Evolutionary conservation across 192 early-diverging fungal species (phyloP), one percentile per base, ranked within the genome.

Genomic region (Rhizophlyctis rosea): DNA sequence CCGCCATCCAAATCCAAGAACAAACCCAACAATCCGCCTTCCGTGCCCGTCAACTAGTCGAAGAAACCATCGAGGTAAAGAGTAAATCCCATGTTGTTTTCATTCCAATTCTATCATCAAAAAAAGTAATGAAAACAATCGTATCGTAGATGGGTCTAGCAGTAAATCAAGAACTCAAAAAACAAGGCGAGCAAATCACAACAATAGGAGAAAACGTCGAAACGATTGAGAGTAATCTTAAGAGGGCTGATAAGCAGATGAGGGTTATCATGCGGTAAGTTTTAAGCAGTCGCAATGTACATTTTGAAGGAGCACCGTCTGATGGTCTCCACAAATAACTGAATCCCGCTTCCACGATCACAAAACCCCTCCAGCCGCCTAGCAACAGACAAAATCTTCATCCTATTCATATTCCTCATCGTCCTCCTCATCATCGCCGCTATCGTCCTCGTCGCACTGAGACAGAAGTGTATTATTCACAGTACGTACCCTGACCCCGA

Each of bases 171-270:
- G 82, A 78, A 51, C 48, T 85, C n/a, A 61, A 70, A 61, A 68
- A 72, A 51, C 82, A 85, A 65, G 80, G 79, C 5, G 76, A 85
- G 58, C 75, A 85, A 57, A 70, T 85, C 29, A 61, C 61, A 14
- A 72, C 74, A 50, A 76, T 85, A 14, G 57, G 73, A 25, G 78
- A 80, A 51, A 73, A 76, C 16, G 47, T 85, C 13, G 80, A 79
- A 14, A 61, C 68, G 64, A 74, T 85, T 24, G 82, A 81, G 36
- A 77, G 57, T 23, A 85, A 85, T 61, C 48, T 85, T 21, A 82
- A 76, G 54, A 75, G 82, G 0, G 82, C 82, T 3, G 80, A 85
- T 47, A 81, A 82, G 64, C 82, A 85, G 58, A 35, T 85, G 34
- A 67, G 80, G 0, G 76, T 80, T 4, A 82, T 81, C 65, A 65